phyloP scores from a whole-genome alignment of 176 grass and related monocot species.

The Ensete glaucum region DNA sequence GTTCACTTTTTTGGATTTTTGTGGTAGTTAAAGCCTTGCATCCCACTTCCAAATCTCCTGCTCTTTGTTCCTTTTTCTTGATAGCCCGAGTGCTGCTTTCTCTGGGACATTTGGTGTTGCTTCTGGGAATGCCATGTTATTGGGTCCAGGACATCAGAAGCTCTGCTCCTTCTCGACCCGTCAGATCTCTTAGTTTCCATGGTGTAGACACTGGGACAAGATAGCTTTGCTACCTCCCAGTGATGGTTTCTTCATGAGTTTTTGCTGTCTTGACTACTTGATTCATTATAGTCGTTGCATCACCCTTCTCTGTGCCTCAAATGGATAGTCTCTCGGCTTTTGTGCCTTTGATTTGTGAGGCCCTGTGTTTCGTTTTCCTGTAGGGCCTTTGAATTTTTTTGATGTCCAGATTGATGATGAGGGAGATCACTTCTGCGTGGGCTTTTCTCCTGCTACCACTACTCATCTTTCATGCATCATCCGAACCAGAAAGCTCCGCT shows the following conservation, averaged over 20 bases:
- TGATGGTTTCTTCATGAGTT: too few species aligned
- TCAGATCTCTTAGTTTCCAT: too few species aligned
- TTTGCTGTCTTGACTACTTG: too few species aligned
- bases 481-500: slow-evolving; percentile 12
- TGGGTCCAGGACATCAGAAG: neutral
- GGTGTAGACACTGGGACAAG: too few species aligned
- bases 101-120: neutral
- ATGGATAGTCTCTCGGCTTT: too few species aligned
- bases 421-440: too few species aligned
- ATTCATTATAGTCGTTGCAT: too few species aligned
- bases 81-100: slow-evolving; percentile 11
- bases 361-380: too few species aligned
- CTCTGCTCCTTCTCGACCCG: neutral
- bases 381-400: neutral
- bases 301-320: too few species aligned
- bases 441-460: neutral
- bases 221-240: too few species aligned
- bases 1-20: too few species aligned
- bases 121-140: neutral
- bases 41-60: neutral
- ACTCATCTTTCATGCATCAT: slow-evolving; percentile 16
- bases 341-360: too few species aligned
- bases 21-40: neutral
- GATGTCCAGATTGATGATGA: neutral
- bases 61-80: neutral